Conservation (phyloP, 108 stramenopile genomes). For the Tribonema minus region DNA sequence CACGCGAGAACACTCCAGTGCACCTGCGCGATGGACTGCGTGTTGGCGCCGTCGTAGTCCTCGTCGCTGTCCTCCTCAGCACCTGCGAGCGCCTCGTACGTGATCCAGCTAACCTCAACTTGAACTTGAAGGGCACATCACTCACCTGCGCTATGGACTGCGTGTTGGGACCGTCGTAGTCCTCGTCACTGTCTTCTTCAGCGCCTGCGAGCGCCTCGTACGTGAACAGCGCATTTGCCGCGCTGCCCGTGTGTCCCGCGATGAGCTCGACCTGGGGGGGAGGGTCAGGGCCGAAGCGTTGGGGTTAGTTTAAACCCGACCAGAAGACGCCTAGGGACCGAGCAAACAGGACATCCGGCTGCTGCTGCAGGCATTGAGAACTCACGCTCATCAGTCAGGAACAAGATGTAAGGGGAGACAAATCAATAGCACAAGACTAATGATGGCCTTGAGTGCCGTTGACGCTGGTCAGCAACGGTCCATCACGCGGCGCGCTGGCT, state of each 20-base stretch:
- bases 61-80: conserved; percentile 70
- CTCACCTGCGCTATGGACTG: conserved; percentile 72
- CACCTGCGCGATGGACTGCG: conserved; percentile 75
- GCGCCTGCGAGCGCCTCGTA: conserved; percentile 71
- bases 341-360: background rate
- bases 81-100: conserved; percentile 67
- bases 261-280: conserved; percentile 69
- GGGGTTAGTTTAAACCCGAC: background rate
- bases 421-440: no score
- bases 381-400: no score
- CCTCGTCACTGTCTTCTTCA: conserved; percentile 67
- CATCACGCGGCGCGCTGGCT: no score
- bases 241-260: conserved; percentile 74
- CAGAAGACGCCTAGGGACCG: background rate
- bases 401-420: no score
- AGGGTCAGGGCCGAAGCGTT: background rate
- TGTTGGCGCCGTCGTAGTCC: conserved; percentile 73
- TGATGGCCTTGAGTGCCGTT: no score
- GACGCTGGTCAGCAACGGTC: no score
- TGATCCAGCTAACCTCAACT: no score
- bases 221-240: conserved; percentile 83
- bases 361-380: background rate
- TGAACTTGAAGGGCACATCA: no score
- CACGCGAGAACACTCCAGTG: no score
- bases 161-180: conserved; percentile 73